Conservation (phyloP, 306 rosid species). For the Astragalus glycyphyllos region DNA sequence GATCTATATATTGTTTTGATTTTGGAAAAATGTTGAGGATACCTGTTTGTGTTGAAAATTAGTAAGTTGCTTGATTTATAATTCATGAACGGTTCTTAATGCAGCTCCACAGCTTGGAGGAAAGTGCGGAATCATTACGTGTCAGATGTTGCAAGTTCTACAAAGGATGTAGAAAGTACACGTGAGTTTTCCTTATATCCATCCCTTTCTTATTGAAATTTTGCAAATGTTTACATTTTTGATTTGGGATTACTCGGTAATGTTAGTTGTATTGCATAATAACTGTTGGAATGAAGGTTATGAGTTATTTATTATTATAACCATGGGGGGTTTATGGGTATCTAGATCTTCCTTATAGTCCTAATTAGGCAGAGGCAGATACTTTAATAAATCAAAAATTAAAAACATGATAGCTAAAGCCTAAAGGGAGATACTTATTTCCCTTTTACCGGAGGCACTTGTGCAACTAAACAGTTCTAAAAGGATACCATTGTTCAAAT, state of each 20-base stretch:
- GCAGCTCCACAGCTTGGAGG: conserved; percentile 96
- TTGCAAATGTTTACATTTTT: conserved; percentile 1
- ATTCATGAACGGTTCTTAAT: conserved; percentile 35
- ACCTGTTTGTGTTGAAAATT: conserved; percentile 6
- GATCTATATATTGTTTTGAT: background rate
- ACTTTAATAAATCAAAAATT: conserved; percentile 5
- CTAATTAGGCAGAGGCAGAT: background rate
- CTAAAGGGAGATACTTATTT: conserved; percentile 7
- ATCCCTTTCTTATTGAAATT: conserved; percentile 2
- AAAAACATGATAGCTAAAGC: too few species aligned
- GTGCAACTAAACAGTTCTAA: conserved; percentile 5
- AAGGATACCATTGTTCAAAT: too few species aligned
- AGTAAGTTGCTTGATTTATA: conserved; percentile 18
- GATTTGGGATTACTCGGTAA: background rate
- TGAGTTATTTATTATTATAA: background rate
- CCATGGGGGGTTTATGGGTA: conserved; percentile 1
- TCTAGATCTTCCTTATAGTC: conserved; percentile 18
- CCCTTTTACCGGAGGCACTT: conserved; percentile 1
- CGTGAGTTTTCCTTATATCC: conserved; percentile 51
- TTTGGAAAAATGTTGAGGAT: background rate
- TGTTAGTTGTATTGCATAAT: background rate
- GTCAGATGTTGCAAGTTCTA: conserved; percentile 72
- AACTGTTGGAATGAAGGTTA: conserved; percentile 11
- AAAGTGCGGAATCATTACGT: conserved; percentile 78
- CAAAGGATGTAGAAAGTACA: conserved; percentile 93